Conservation (phyloP, 75 land plant genomes). For the Cupressus sempervirens region DNA sequence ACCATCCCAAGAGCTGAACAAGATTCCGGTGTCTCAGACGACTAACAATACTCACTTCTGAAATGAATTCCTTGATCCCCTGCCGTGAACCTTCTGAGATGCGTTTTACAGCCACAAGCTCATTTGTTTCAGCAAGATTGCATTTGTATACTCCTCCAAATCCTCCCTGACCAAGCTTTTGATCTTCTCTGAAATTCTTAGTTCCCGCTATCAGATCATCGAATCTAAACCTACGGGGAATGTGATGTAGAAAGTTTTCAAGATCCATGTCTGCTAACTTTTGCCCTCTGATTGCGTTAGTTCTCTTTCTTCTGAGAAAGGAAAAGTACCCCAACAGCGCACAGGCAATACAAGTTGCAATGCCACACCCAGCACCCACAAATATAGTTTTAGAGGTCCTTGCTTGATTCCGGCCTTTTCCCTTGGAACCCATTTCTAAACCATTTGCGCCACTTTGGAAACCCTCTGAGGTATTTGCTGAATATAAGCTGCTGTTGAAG, state of each 20-base stretch:
- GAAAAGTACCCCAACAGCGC: not conserved
- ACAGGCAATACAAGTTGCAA: not conserved
- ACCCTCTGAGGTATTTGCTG: too few relatives aligned
- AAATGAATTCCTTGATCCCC: too few relatives aligned
- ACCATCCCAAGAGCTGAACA: conserved; percentile 33
- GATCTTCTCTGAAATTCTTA: not conserved
- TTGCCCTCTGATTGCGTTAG: not conserved
- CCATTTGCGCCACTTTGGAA: too few relatives aligned
- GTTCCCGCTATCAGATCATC: not conserved
- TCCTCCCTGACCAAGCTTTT: not conserved
- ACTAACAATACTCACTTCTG: too few relatives aligned
- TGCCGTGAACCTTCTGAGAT: too few relatives aligned
- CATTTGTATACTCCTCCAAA: not conserved
- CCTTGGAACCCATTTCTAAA: too few relatives aligned
- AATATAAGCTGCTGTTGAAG: not conserved
- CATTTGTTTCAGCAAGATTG: not conserved
- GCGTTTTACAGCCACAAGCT: too few relatives aligned
- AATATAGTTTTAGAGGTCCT: not conserved
- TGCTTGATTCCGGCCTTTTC: not conserved
- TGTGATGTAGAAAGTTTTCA: not conserved
- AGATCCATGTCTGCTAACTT: not conserved
- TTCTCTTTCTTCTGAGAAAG: not conserved
- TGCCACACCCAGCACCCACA: not conserved
- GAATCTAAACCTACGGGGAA: not conserved
- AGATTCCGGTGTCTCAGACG: too few relatives aligned